A percentile compares a stretch with the other conserved stretches of the same genome.
phyloP scores from a whole-genome alignment of 2,329 filamentous ascomycete species.

The Botrytis fabae region DNA sequence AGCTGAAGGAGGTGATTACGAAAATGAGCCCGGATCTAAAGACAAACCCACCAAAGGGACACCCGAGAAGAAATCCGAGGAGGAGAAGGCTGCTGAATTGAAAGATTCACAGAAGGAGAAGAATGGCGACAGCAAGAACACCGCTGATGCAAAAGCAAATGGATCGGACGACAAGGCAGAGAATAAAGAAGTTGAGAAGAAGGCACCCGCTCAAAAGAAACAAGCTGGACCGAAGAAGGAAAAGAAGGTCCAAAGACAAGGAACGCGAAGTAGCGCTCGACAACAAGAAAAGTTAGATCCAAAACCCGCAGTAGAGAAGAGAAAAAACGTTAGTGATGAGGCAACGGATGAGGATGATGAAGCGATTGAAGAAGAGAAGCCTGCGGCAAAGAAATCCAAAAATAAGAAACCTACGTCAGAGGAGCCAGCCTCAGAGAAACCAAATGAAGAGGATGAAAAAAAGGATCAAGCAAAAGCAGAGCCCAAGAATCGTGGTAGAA shows the following conservation, averaged over 20 bases:
- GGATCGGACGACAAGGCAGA: conserved; percentile 11
- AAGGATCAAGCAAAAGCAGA: not conserved
- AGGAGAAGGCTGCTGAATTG: conserved; percentile 25
- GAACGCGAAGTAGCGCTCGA: conserved; percentile 29
- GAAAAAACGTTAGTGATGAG: conserved; percentile 9
- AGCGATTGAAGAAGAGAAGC: conserved; percentile 3
- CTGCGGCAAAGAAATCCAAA: conserved; percentile 11
- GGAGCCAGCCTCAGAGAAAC: not conserved
- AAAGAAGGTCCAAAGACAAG: conserved; percentile 28
- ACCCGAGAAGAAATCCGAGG: conserved; percentile 42
- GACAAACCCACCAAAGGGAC: conserved; percentile 47
- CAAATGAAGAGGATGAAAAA: not conserved
- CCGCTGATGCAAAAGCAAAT: not conserved
- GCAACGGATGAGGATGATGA: conserved; percentile 2
- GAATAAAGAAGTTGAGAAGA: conserved; percentile 16
- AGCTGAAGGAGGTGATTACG: conserved; percentile 43
- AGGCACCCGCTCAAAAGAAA: conserved; percentile 9
- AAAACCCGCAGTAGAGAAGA: conserved; percentile 7
- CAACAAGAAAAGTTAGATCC: conserved; percentile 22
- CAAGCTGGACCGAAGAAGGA: not conserved
- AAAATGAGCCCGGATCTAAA: conserved; percentile 46
- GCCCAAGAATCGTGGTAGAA: conserved; percentile 4
- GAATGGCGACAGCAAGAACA: conserved; percentile 17
- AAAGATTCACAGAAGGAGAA: conserved; percentile 21
- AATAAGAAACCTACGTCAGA: not conserved